Evolutionary conservation across 768 basidiomycete species (phyloP), one percentile per base, ranked within the genome.

Genomic region (Suillus brevipes): DNA sequence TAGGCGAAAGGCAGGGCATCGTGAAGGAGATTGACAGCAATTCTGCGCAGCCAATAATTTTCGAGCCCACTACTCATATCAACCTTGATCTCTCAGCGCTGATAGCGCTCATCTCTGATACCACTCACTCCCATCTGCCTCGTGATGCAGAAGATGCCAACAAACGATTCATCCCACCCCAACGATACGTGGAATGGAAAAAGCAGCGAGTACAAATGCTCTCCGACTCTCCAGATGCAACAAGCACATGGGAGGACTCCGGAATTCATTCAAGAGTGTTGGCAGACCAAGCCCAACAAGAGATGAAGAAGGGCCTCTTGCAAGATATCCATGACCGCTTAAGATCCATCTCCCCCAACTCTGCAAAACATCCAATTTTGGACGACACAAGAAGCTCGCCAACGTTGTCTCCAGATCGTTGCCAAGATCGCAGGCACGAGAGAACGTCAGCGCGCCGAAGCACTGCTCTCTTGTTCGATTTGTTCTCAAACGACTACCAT

Each of bases 11-110:
- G 3, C 67, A 71, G 18, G 71, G 74, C 31, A 42, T 59, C 3
- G 1, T 42, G 8, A 42, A 59, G 25, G 40, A 59, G 62, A 42
- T 12, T 6, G 18, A 57, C 23, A 73, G 74, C 20, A 63, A 80
- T 20, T 67, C 72, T 12, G 65, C 65, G 52, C 61, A 59, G 4
- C 38, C 49, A 18, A 36, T 23, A 43, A 40, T 14, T 12, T 73
- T 83, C 43, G 63, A 73, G 12, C 90, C 89, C 1, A 91, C 90
- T 0, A 69, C 70, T 7, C 78, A 82, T 57, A 81, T 97, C 75
- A 92, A 94, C 68, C 83, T 95, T 40, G 95, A 97, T 72, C 81
- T 97, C 13, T 95, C 92, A 1, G 83, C 91, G 1, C 83, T 97
- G 55, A 90, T 97, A 62, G 94, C 95, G 0, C 82, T 95, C 36